Conservation (phyloP, 805 yeast genomes). For the Saccharomycopsis amapae region DNA sequence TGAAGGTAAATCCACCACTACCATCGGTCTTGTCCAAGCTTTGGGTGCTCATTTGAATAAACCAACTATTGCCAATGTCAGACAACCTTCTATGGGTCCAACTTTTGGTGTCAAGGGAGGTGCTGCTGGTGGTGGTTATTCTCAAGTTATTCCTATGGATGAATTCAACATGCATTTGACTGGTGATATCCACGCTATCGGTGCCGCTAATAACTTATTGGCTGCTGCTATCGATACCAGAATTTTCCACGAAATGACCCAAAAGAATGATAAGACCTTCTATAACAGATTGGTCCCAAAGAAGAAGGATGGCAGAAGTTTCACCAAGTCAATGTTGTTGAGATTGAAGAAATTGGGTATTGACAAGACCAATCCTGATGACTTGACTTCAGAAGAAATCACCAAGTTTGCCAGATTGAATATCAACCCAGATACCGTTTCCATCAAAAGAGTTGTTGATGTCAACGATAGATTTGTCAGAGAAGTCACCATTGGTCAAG, state of each 20-base stretch:
- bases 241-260: constrained; percentile 90
- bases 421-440: constrained; percentile 83
- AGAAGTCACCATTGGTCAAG: constrained; percentile 84
- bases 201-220: constrained; percentile 85
- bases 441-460: constrained; percentile 91
- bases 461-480: constrained; percentile 88
- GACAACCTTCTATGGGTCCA: constrained; percentile 99
- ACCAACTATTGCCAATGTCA: constrained; percentile 85
- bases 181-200: constrained; percentile 95
- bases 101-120: constrained; percentile 99
- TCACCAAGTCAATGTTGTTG: constrained; percentile 71
- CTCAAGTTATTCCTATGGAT: constrained; percentile 98
- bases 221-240: constrained; percentile 97
- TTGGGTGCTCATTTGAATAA: constrained; percentile 82
- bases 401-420: constrained; percentile 71
- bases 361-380: constrained; percentile 69
- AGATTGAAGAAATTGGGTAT: constrained; percentile 81
- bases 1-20: constrained; percentile 95
- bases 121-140: constrained; percentile 98
- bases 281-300: constrained; percentile 82
- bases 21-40: constrained; percentile 95
- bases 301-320: constrained; percentile 56
- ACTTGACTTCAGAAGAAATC: constrained; percentile 70
- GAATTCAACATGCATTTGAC: constrained; percentile 96
- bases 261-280: constrained; percentile 67